Percentiles rank a stretch among this genome's conserved stretches.
Evolutionary conservation across 2,329 filamentous ascomycete genomes (phyloP).

Genomic region (Calonectria pseudoreteaudii): DNA sequence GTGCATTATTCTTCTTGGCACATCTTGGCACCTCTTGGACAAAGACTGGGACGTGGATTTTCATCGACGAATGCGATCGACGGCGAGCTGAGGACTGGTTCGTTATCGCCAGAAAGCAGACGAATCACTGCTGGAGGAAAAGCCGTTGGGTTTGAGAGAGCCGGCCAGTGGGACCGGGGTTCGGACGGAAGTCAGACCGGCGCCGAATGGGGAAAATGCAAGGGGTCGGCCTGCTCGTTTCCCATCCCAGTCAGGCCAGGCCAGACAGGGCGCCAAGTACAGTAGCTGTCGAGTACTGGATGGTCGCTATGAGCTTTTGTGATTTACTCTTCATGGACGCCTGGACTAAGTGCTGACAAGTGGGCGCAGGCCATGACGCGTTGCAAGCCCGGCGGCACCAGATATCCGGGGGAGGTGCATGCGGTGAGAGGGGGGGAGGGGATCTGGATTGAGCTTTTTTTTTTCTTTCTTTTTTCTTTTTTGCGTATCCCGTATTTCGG

Average conservation of each 20-base stretch:
- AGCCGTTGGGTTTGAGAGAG: neutral
- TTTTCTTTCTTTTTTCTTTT: neutral
- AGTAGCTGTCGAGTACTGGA: neutral
- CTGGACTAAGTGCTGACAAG: neutral
- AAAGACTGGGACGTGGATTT: neutral
- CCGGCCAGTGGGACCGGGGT: slow-evolving; percentile 7
- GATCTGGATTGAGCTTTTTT: too few relatives aligned
- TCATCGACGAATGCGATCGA: slow-evolving; percentile 2
- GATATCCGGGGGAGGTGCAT: neutral
- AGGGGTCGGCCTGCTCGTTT: neutral
- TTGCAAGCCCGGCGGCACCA: neutral
- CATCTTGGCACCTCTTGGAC: neutral
- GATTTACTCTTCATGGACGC: neutral
- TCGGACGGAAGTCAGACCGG: slow-evolving; percentile 18
- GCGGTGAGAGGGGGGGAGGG: neutral
- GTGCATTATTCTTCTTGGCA: neutral
- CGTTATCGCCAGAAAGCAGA: neutral
- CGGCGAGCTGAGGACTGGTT: neutral
- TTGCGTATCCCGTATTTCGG: neutral
- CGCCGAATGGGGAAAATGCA: slow-evolving; percentile 3
- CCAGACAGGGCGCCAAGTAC: neutral
- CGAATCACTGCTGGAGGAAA: neutral
- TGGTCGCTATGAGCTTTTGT: neutral
- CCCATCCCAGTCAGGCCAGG: neutral
- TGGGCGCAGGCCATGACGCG: slow-evolving; percentile 3